Base-by-base conservation (phyloP, 257 asterid species). In the Ligustrum vulgare region DNA sequence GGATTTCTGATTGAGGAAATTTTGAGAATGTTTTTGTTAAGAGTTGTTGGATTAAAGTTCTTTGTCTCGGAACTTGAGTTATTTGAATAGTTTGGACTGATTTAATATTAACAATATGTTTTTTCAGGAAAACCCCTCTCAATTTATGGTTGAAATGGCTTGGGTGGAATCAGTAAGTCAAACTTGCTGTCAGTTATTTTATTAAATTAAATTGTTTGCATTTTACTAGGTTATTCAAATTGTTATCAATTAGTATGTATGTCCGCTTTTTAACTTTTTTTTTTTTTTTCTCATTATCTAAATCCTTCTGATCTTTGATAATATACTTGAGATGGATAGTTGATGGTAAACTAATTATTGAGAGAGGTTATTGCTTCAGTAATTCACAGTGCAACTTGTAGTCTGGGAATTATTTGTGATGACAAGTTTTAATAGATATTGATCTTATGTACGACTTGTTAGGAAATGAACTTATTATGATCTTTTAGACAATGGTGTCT, bases 111-210 rank as follows among this genome's bases (percentile, higher is more conserved):
- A 47, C 16, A 20, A 82, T 76, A 33, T 72, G 67, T 60, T 76
- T 81, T 84, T 72, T 67, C 94, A 95, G 99, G 97, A 93, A 77
- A 91, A 91, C 20, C 96, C 98, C 6, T 88, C 97, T 2, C 82
- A 87, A 6, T 96, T 83, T 82, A 84, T 89, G 95, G 98, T 86
- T 47, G 97, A 91, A 82, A 92, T 93, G 97, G 97, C 89, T 70
- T 77, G 86, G 89, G 82, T 90, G 49, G 90, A 84, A 75, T 80
- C 91, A 33, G 99, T 93, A 85, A 91, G 99, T 89, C 75, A 13
- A 33, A 69, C 64, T 56, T 73, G 47, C 75, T 12, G 62, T 75
- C 20, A 6, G 18, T 75, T 8, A 41, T 54, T 77, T 74, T 49
- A 60, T 41, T 70, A 16, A 15, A 4, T 72, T 47, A 45, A 23